Evolutionary conservation across 1,284 basidiomycete species (phyloP), one percentile per base, ranked within the genome.

Genomic region (Leucoagaricus sp.): DNA sequence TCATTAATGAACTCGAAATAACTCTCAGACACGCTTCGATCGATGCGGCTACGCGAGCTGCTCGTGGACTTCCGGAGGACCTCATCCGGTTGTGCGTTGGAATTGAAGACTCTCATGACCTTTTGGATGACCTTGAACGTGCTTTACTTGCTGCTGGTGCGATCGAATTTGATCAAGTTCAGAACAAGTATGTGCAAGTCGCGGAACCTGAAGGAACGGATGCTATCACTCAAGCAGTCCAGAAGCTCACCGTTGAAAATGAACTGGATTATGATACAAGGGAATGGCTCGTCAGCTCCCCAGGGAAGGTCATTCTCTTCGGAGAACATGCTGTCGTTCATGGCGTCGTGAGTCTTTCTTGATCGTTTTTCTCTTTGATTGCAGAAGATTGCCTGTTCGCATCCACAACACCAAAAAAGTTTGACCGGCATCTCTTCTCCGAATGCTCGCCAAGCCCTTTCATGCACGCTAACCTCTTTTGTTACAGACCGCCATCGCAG

Each of bases 321-420:
- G 97, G 97, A 53, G 97, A 99, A 75, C 97, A 99, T 74, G 97
- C 97, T 15, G 97, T 99, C 53, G 97, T 99, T 21, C 92, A 99
- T 70, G 97, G 97, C 55, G 91, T 96, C 54, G 93, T 94, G 70
- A 81, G 91, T 84, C 13, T 28, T 45, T 52, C 57, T 17, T 29
- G 3, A 29, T 38, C 28, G 91, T 84, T 15, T 25, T 45, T 57
- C 55, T 31, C 23, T 23, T n/a, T 12, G 9, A 25, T 44, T 25
- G 17, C 12, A n/a, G n/a, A n/a, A n/a, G n/a, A n/a, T n/a, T n/a
- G n/a, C n/a, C n/a, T n/a, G n/a, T n/a, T n/a, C n/a, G n/a, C n/a
- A n/a, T n/a, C n/a, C n/a, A n/a, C n/a, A n/a, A n/a, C n/a, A n/a
- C n/a, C n/a, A n/a, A 15, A 40, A 48, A 36, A 13, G 25, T 17